Evolutionary conservation across 1,139 yeast genomes (phyloP).

Genomic region (Taphrina betulina): DNA sequence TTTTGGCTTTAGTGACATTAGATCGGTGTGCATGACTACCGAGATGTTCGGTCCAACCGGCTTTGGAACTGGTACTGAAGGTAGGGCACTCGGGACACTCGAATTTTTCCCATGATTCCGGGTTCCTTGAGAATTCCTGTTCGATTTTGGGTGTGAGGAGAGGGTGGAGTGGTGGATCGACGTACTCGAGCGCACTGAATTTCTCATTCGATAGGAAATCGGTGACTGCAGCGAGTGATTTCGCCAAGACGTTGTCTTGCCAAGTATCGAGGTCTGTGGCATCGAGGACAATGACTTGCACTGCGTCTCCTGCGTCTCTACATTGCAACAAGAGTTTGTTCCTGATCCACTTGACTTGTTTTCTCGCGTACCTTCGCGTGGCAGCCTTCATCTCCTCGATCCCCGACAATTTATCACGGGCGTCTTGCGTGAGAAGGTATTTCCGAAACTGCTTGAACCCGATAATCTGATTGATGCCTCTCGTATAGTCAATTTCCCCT

Average conservation of each 20-base stretch:
- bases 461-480: constrained; percentile 91
- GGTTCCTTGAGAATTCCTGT: constrained; percentile 40
- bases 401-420: constrained; percentile 36
- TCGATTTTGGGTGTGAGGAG: constrained; percentile 44
- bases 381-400: constrained; percentile 74
- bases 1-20: constrained; percentile 40
- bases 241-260: constrained; percentile 55
- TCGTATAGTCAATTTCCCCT: constrained; percentile 54
- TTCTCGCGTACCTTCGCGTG: constrained; percentile 83
- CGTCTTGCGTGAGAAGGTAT: constrained; percentile 52
- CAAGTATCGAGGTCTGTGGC: constrained; percentile 70
- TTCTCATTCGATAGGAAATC: constrained; percentile 41
- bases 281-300: constrained; percentile 65
- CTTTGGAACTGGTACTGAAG: constrained; percentile 69
- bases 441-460: constrained; percentile 94
- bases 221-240: constrained; percentile 57
- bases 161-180: constrained; percentile 43
- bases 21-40: constrained; percentile 62
- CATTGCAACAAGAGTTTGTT: constrained; percentile 65
- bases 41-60: constrained; percentile 66
- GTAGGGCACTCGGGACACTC: constrained; percentile 67
- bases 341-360: constrained; percentile 90
- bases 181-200: constrained; percentile 3
- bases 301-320: constrained; percentile 50
- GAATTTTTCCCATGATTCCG: constrained; percentile 65